Base-by-base conservation (phyloP, 352 stramenopile genomes). In the Blastocystis sp. region DNA sequence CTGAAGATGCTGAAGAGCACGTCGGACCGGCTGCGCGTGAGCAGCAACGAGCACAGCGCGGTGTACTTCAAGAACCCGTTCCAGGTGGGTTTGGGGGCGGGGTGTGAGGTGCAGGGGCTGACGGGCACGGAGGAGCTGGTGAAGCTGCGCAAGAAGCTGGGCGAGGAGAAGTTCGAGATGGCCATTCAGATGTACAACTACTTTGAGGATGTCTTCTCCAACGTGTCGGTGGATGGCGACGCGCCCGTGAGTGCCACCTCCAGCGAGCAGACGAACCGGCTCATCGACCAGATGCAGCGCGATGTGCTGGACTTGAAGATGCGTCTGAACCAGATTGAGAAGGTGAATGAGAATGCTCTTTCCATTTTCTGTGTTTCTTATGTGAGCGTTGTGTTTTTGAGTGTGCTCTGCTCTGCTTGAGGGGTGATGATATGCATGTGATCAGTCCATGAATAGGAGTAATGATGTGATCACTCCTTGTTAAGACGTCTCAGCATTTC, bases 121-220 rank as follows among this genome's bases (percentile, higher is more conserved):
- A 78, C 78, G 41, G 78, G 78, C 34, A 67, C 14, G 21, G 78
- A 88, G 34, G 78, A 88, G 2, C 40, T 88, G 38, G 28, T 67
- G 11, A 76, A 79, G 52, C 52, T 88, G 21, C 78, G 78, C 11
- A 88, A 88, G 60, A 88, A 79, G 59, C 17, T 88, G 45, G 78
- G 78, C 7, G 78, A 88, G n/a, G 78, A 88, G 67, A 88, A 88
- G 41, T 88, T 79, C 52, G 78, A 88, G 62, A 79, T 88, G 64
- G 64, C 67, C 19, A 66, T 88, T 45, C 78, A 88, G 60, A 88
- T 88, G 67, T 88, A 88, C 34, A 88, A 79, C 38, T 88, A 79
- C 17, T 88, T 88, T 19, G 78, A 88, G 43, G 78, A 88, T 28
- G 34, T 84, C 19, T 48, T 84, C 23, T 52, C n/a, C 0, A 45